Evolutionary conservation across 2,329 filamentous ascomycete species (phyloP), one percentile per base, ranked within the genome.

Genomic region (Monosporascus sp.): DNA sequence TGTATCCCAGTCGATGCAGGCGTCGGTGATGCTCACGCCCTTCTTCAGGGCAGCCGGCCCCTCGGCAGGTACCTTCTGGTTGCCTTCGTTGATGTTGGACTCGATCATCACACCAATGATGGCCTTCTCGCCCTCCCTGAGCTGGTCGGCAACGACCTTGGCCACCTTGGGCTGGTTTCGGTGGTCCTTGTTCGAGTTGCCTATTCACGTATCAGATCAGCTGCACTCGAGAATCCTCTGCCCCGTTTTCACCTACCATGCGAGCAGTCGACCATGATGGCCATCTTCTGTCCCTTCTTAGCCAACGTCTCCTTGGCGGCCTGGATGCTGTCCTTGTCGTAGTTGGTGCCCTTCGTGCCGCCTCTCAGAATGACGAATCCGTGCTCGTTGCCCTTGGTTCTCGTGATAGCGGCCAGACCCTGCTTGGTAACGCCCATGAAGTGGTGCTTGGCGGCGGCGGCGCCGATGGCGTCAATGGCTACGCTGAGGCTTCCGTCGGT

Each of bases 401-500:
- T 86, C 49, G 92, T 96, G 64, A 99, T 97, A 57, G 94, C 92
- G 46, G 93, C 94, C 57, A 97, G 79, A 56, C 94, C 94, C 69
- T 96, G 92, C 80, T 99, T 99, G 35, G 94, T 99, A 49, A 99
- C 94, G 73, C 92, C 93, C 80, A 99, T 88, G 80, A 99, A 99
- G 78, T 97, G 93, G 74, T 99, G 94, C 72, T 82, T 86, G n/a
- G 88, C 80, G 54, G 87, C 85, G 1, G 88, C 89, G 31, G 89
- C 86, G 55, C 93, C 94, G 69, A 97, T 97, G 37, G 94, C 94
- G 70, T 99, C 94, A 65, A 97, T 95, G 20, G 93, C 92, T 20
- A 97, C 92, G 28, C 84, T 85, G 53, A 99, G 78, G 63, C 88
- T 91, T 43, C 94, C 94, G 66, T 99, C 94, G 24, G 94, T 99